Evolutionary conservation across 306 rosid genomes (phyloP), one percentile per base, ranked within the genome.

Genomic region (Cucumis cinereus): DNA sequence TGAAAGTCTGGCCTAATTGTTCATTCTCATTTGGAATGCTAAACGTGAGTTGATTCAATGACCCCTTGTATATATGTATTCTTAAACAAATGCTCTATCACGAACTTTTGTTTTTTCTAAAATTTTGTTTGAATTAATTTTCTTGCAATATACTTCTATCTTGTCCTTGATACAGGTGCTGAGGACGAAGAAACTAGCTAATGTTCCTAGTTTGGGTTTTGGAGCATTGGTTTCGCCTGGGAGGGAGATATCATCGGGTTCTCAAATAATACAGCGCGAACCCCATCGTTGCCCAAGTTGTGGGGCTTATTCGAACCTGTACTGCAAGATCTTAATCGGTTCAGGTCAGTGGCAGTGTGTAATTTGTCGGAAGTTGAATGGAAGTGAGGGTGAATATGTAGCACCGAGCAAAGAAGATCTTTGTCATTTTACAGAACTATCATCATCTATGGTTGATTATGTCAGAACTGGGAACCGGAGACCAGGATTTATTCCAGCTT

Each of bases 321-420:
- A 90, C 74, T 86, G 97, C 90, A 90, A 89, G 71, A 85, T 95
- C 77, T 85, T 95, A 79, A 81, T 87, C 81, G 97, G 98, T 69
- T 95, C 99, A 77, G 99, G 99, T 75, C 97, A 95, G 89, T 95
- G 99, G 98, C 96, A 95, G 79, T 95, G 99, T 83, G 96, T 95
- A 57, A 83, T 95, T 74, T 95, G 99, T 80, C 77, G 93, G 79
- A 79, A 92, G 61, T 84, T 92, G 79, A 95, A 92, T 80, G 92
- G 87, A 79, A 95, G 98, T 78, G 93, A 88, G 14, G 92, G 93
- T 5, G 99, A 95, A 85, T 95, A 95, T 66, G 78, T 86, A 53
- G 94, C 93, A 40, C 84, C 85, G 55, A 86, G 88, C 88, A 90
- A 83, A 82, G 97, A 90, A 82, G 91, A 88, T 79, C 96, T 92